phyloP scores from a whole-genome alignment of 129 eudicot species.

The Flaveria ramosissima region DNA sequence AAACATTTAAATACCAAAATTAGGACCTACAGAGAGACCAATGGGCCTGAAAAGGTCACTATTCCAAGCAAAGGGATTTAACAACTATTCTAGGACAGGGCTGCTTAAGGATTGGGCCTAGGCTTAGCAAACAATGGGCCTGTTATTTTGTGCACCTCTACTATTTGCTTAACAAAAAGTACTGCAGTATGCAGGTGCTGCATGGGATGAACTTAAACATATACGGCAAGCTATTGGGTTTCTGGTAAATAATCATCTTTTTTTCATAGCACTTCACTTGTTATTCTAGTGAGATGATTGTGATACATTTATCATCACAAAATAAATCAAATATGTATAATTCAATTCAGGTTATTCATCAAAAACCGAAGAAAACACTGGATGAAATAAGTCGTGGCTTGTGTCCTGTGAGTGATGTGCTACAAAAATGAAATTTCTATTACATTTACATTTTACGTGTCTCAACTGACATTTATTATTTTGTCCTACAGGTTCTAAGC shows the following conservation, averaged over 20 bases:
- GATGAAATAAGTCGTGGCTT: slow-evolving; percentile 66
- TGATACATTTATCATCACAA: slow-evolving; percentile 5
- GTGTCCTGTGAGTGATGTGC: slow-evolving; percentile 78
- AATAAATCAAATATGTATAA: not conserved
- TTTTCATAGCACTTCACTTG: not conserved
- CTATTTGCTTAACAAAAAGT: slow-evolving; percentile 28
- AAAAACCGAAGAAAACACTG: slow-evolving; percentile 66
- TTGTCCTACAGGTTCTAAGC: slow-evolving; percentile 42
- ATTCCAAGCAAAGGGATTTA: not conserved
- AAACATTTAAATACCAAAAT: not conserved
- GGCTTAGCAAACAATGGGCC: not conserved
- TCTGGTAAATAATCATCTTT: slow-evolving; percentile 50
- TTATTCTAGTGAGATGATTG: not conserved
- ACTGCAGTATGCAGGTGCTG: slow-evolving; percentile 92
- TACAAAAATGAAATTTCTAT: not conserved
- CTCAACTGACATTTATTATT: not conserved
- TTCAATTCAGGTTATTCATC: slow-evolving; percentile 74
- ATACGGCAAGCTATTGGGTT: slow-evolving; percentile 96
- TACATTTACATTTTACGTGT: not conserved
- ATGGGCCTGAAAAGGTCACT: not conserved
- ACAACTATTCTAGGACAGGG: not conserved
- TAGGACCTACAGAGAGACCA: not conserved
- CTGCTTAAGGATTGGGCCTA: not conserved
- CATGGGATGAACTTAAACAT: slow-evolving; percentile 97
- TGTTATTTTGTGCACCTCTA: not conserved